phyloP scores from a whole-genome alignment of 371 early-diverging fungal genomes.

The Dichotomocladium elegans region DNA sequence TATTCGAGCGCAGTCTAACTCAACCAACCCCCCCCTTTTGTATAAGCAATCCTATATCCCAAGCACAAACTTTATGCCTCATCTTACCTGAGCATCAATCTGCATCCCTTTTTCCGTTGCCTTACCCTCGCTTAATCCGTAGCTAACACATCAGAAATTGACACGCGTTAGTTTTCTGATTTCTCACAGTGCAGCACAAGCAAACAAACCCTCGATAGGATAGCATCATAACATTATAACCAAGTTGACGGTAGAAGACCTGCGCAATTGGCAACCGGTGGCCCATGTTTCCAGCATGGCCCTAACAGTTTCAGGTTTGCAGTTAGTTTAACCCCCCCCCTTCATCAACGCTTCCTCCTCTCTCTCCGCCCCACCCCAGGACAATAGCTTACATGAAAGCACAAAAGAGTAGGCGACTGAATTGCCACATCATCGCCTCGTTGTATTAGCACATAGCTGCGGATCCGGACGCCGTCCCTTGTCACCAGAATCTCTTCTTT shows the following conservation, averaged over 20 bases:
- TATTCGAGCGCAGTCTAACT: slow-evolving; percentile 84
- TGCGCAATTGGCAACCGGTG: slow-evolving; percentile 90
- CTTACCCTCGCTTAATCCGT: slow-evolving; percentile 85
- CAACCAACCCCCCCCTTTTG: background rate
- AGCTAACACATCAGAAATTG: slow-evolving; percentile 43
- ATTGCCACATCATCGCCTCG: slow-evolving; percentile 50
- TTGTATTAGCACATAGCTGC: slow-evolving; percentile 76
- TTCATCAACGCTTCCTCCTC: no score
- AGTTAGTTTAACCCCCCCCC: no score
- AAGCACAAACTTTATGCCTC: background rate
- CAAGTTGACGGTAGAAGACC: slow-evolving; percentile 60
- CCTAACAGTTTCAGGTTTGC: no score
- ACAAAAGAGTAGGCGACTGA: slow-evolving; percentile 73
- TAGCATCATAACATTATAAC: slow-evolving; percentile 89
- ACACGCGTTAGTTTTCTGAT: no score
- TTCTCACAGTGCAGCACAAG: background rate
- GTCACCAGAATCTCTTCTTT: slow-evolving; percentile 82
- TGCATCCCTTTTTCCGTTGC: slow-evolving; percentile 84
- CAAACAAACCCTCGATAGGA: slow-evolving; percentile 89
- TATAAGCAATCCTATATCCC: background rate
- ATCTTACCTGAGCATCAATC: slow-evolving; percentile 83
- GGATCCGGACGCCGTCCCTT: slow-evolving; percentile 73
- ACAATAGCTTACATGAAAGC: slow-evolving; percentile 67
- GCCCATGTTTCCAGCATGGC: slow-evolving; percentile 95
- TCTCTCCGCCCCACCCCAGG: no score